Evolutionary conservation across 768 basidiomycete species (phyloP).

Genomic region (Phanerodontia chrysosporium): DNA sequence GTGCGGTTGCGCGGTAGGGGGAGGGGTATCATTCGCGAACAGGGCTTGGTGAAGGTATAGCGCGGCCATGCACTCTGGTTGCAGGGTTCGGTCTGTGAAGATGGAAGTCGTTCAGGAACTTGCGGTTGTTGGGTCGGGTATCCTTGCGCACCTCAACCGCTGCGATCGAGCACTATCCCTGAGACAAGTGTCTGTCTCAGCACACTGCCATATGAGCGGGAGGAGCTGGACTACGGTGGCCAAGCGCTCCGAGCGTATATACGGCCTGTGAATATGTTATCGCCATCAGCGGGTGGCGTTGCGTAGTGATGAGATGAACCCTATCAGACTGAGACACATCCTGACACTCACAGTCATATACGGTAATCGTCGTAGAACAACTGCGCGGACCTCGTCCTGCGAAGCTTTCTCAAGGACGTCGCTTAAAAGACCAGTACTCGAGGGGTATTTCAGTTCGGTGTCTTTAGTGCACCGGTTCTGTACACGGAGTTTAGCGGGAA

Average conservation of each 20-base stretch:
- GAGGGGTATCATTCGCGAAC: slow-evolving; percentile 29
- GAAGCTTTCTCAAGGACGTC: too few species aligned
- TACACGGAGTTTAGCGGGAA: too few species aligned
- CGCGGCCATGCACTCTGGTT: slow-evolving; percentile 44
- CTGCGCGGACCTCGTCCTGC: too few species aligned
- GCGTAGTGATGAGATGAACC: background rate
- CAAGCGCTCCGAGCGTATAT: background rate
- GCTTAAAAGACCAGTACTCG: too few species aligned
- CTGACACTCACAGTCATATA: background rate
- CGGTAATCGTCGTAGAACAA: background rate
- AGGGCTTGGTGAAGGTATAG: slow-evolving; percentile 54
- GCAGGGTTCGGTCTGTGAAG: background rate
- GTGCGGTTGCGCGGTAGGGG: slow-evolving; percentile 12
- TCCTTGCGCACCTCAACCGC: background rate
- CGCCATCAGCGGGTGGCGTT: slow-evolving; percentile 9
- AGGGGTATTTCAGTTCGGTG: too few species aligned
- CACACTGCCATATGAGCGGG: background rate
- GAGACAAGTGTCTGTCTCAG: background rate
- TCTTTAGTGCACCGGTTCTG: too few species aligned
- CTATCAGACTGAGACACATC: background rate
- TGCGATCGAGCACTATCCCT: background rate
- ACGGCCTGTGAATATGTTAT: background rate
- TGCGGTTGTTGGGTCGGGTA: background rate
- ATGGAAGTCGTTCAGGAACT: background rate
- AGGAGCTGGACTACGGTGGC: background rate